Evolutionary conservation across 345 rosid species (phyloP).

Genomic region (Salix viminalis): DNA sequence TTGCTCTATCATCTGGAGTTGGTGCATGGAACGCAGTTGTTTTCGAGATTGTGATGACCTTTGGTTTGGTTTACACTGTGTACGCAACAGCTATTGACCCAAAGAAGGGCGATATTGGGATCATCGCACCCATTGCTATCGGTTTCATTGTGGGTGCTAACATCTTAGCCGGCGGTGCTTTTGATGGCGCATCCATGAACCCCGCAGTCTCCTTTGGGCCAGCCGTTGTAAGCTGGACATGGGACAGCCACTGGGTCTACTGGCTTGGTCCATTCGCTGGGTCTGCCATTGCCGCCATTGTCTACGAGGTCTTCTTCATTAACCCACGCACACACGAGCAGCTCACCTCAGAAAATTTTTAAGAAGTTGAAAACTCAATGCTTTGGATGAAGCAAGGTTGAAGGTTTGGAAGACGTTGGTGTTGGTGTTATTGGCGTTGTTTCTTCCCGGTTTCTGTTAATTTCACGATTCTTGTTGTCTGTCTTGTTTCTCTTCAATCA

Average conservation of each 20-base stretch:
- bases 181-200: slow-evolving; percentile 35
- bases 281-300: slow-evolving; percentile 22
- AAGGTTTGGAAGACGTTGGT: slow-evolving; percentile 15
- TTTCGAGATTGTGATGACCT: slow-evolving; percentile 34
- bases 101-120: slow-evolving; percentile 21
- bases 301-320: slow-evolving; percentile 26
- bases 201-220: slow-evolving; percentile 33
- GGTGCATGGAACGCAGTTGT: slow-evolving; percentile 25
- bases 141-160: slow-evolving; percentile 35
- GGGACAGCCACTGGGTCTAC: slow-evolving; percentile 34
- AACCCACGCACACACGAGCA: slow-evolving; percentile 23
- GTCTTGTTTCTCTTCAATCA: slow-evolving; percentile 19
- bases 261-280: slow-evolving; percentile 33
- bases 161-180: slow-evolving; percentile 34
- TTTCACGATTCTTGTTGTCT: slow-evolving; percentile 19
- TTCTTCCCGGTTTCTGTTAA: slow-evolving; percentile 22
- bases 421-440: slow-evolving; percentile 15
- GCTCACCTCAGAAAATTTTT: slow-evolving; percentile 16
- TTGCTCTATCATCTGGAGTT: slow-evolving; percentile 25
- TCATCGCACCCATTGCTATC: slow-evolving; percentile 24
- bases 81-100: slow-evolving; percentile 30
- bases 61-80: slow-evolving; percentile 28
- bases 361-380: not conserved
- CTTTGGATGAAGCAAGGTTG: not conserved
- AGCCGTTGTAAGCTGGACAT: slow-evolving; percentile 31